phyloP scores from a whole-genome alignment of 2,329 filamentous ascomycete genomes.

The Coniochaeta prunicola region DNA sequence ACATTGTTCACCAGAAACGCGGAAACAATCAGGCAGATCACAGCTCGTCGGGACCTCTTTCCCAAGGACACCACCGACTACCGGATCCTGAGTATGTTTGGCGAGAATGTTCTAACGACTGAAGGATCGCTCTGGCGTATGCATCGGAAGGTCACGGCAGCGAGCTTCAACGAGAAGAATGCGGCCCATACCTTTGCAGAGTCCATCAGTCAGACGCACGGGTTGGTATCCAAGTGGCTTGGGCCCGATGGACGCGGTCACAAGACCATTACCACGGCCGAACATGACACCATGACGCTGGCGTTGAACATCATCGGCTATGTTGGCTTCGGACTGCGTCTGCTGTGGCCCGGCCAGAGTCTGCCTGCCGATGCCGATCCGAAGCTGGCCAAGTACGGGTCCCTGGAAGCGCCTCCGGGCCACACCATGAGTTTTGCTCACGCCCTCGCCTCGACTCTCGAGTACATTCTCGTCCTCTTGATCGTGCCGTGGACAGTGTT shows the following conservation, averaged over 20 bases:
- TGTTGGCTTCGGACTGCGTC: slow-evolving; percentile 61
- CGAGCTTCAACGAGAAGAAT: slow-evolving; percentile 72
- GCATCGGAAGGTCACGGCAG: slow-evolving; percentile 65
- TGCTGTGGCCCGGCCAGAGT: slow-evolving; percentile 57
- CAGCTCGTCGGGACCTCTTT: slow-evolving; percentile 60
- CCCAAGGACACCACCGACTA: slow-evolving; percentile 60
- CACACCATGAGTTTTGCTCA: slow-evolving; percentile 60
- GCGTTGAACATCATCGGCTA: slow-evolving; percentile 52
- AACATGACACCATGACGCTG: slow-evolving; percentile 58
- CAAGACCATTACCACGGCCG: slow-evolving; percentile 46
- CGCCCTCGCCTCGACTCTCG: slow-evolving; percentile 52
- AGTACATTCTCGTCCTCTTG: slow-evolving; percentile 56
- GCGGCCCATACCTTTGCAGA: slow-evolving; percentile 58
- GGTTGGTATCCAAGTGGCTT: slow-evolving; percentile 54
- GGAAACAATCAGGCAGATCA: slow-evolving; percentile 59
- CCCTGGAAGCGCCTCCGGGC: slow-evolving; percentile 37
- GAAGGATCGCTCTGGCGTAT: slow-evolving; percentile 64
- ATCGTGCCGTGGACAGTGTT: slow-evolving; percentile 52
- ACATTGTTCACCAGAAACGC: slow-evolving; percentile 54
- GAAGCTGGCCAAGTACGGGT: slow-evolving; percentile 41
- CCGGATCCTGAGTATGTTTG: slow-evolving; percentile 55
- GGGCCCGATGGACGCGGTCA: slow-evolving; percentile 26
- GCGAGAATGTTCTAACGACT: slow-evolving; percentile 63
- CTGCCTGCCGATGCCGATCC: slow-evolving; percentile 33
- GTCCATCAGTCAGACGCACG: slow-evolving; percentile 53